Base-by-base conservation (phyloP, 2,329 filamentous ascomycete species). In the Clarireedia monteithiana region DNA sequence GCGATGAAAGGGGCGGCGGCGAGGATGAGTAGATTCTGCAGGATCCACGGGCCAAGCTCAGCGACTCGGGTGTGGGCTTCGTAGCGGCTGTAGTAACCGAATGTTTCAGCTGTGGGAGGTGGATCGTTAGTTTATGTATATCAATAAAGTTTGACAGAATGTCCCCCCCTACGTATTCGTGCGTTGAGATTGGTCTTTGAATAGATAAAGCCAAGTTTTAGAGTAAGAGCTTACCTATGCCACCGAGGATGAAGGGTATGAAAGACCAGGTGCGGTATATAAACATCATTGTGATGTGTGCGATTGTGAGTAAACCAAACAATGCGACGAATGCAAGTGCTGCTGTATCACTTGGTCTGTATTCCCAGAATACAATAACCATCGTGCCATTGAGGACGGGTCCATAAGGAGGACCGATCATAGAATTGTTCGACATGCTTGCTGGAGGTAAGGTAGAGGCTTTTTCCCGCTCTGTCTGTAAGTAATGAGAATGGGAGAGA, bases 1-100 rank as follows among this genome's bases (percentile, higher is more conserved):
- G 74, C 73, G 54, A 72, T 71, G 10, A 77, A 64, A 0, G 73
- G 68, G 0, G 75, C 74, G 0, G 69, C 73, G 20, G 74, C 66
- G 4, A 77, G 69, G 23, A 76, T 68, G 5, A 75, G 66, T 1
- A 76, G 60, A 0, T 64, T 64, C 58, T 77, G 72, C 20, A 73
- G 58, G 40, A 76, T 65, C 63, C 69, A 76, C 3, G 70, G 69
- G 6, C 53, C 36, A 3, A 61, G 42, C 9, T 40, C 17, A 2
- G 38, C 47, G 7, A 48, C n/a, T 3, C 57, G 26, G 3, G 38
- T 6, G 5, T 46, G 20, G 5, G 55, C 58, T 23, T 27, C 20
- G 17, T 42, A 49, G 10, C 60, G 52, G 15, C 40, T 38, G 38
- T 60, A 60, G 54, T 61, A 61, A 9, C 55, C 58, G 15, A 56